phyloP scores from a whole-genome alignment of 352 stramenopile species.

The Phytopythium boreale region DNA sequence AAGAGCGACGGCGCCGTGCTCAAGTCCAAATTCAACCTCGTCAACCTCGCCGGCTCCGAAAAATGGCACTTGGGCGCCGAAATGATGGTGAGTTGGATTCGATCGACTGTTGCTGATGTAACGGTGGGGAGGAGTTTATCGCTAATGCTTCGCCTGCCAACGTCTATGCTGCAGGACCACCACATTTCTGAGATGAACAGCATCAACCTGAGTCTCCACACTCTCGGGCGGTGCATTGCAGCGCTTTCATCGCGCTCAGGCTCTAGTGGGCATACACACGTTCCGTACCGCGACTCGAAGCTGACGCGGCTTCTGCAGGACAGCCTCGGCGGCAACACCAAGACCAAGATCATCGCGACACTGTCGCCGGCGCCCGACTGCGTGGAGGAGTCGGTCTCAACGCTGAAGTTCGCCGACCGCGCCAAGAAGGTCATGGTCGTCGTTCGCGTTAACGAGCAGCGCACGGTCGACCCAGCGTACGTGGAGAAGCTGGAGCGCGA shows the following conservation, averaged over 20 bases:
- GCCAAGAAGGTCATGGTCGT: conserved; percentile 90
- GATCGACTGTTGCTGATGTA: neutral
- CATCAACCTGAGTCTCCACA: conserved; percentile 93
- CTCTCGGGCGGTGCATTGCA: conserved; percentile 87
- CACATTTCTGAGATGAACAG: conserved; percentile 93
- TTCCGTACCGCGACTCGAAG: conserved; percentile 94
- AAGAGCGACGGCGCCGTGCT: conserved; percentile 61
- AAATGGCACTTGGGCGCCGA: conserved; percentile 89
- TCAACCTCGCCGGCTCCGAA: conserved; percentile 93
- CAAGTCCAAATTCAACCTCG: conserved; percentile 93
- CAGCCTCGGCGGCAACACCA: conserved; percentile 83
- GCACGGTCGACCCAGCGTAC: conserved; percentile 83
- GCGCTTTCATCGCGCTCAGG: conserved; percentile 55
- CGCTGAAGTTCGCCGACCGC: conserved; percentile 91
- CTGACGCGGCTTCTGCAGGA: conserved; percentile 91
- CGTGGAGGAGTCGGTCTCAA: conserved; percentile 92
- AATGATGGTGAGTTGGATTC: conserved; percentile 51
- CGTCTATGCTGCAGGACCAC: conserved; percentile 28
- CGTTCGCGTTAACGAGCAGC: conserved; percentile 82
- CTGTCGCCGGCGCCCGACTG: conserved; percentile 83
- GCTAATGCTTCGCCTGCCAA: neutral
- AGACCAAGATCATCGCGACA: conserved; percentile 91
- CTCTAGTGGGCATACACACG: conserved; percentile 34
- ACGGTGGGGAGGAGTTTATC: neutral
- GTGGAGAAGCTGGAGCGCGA: conserved; percentile 88